These are phyloP conservation scores for Lentinula guzmanii DNA, from an alignment of 768 basidiomycete genomes.

Conservation along the genomic window DNA sequence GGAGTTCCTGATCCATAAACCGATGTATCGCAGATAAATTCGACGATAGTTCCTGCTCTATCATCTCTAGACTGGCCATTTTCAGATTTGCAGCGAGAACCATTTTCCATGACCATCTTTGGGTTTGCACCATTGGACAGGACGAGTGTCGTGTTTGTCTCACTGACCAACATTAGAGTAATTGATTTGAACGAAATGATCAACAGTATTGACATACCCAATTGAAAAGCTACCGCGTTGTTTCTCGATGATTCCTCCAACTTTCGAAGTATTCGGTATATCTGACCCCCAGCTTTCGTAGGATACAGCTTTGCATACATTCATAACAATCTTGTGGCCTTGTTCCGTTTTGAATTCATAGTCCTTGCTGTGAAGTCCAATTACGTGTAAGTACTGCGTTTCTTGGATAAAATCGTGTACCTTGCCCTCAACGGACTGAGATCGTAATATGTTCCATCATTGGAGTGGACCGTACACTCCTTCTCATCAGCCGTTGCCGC, in stretches of 20 bases:
- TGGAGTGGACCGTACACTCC: constrained; percentile 55
- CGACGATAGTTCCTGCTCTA: constrained; percentile 59
- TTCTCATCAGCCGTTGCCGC: constrained; percentile 29
- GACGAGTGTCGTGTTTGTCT: constrained; percentile 58
- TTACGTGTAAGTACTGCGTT: constrained; percentile 6
- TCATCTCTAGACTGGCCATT: constrained; percentile 26
- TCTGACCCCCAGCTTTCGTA: constrained; percentile 56
- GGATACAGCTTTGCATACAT: constrained; percentile 54
- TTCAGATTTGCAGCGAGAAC: constrained; percentile 56
- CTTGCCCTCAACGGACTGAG: constrained; percentile 53
- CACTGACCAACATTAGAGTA: constrained; percentile 24
- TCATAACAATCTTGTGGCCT: constrained; percentile 47
- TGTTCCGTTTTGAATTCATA: constrained; percentile 46
- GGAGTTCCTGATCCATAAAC: constrained; percentile 51
- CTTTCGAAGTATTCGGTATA: constrained; percentile 42
- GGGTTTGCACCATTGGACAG: constrained; percentile 19
- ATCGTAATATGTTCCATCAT: constrained; percentile 56
- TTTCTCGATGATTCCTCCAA: constrained; percentile 58
- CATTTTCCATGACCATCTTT: constrained; percentile 50
- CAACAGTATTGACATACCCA: constrained; percentile 39
- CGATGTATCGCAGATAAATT: constrained; percentile 72
- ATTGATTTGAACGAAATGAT: neutral
- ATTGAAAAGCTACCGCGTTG: constrained; percentile 67
- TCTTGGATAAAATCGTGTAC: constrained; percentile 27
- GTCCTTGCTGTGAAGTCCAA: constrained; percentile 46